Base-by-base conservation (phyloP, 805 yeast genomes). In the Allodekkera sacchari region DNA sequence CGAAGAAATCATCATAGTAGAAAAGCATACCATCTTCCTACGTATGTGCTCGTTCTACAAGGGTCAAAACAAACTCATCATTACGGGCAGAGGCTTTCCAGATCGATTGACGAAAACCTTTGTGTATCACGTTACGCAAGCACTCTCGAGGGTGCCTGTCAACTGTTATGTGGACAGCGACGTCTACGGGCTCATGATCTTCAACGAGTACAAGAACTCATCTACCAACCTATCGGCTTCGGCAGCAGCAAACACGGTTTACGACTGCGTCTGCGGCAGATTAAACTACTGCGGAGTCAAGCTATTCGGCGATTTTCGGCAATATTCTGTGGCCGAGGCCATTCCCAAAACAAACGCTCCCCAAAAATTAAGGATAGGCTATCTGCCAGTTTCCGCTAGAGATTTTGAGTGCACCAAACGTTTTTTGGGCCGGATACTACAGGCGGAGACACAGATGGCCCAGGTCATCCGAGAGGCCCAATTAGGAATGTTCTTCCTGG, bases 51-150 rank as follows among this genome's bases (percentile, higher is more conserved):
- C 35, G 3, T 18, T 30, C 3, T 32, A 33, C n/a, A 21, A 27
- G 3, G 22, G 25, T 15, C 14, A 27, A 9, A 36, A 40, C 11
- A 37, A 41, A 7, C 38, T 71, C 2, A 22, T 71, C 0, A 50
- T 80, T 7, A 77, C 85, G 0, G 84, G 82, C 0, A 73, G 71
- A 45, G 87, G 87, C 4, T 77, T 62, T 43, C 84, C 87, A 1
- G 87, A 79, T 47, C 44, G 59, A 9, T 50, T 68, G 5, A 76
- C 84, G 0, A 57, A 64, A 29, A 39, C 45, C 16, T 64, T 77
- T 34, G 39, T 74, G 7, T 30, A 38, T 4, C 36, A 44, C 13
- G 37, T 52, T n/a, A 58, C 63, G 0, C 30, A 41, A 1, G 41
- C 35, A 12, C 44, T 32, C 16, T 7, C 18, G 0, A 7, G 30